Evolutionary conservation across 1,284 basidiomycete genomes (phyloP).

Genomic region (Ustilago nuda): DNA sequence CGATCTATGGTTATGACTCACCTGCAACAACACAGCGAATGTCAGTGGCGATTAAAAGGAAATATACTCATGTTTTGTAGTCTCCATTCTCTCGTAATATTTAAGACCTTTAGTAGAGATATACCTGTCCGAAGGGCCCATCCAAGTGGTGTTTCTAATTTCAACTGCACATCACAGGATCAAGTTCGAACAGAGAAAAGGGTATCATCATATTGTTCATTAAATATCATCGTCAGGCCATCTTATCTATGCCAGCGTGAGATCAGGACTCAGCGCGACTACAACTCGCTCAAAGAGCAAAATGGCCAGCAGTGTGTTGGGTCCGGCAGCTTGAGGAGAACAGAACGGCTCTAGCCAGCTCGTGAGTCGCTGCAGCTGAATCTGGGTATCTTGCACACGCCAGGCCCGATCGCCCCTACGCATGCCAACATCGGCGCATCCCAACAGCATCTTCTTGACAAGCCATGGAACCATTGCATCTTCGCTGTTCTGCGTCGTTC

Average conservation of each 20-base stretch:
- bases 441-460: slow-evolving; percentile 27
- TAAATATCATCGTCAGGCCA: neutral
- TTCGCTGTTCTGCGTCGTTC: neutral
- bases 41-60: no score
- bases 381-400: slow-evolving; percentile 12
- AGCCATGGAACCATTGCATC: slow-evolving; percentile 12
- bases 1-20: no score
- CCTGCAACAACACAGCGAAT: no score
- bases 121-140: no score
- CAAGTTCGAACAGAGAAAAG: neutral
- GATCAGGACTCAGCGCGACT: slow-evolving; percentile 35
- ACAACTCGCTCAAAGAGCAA: slow-evolving; percentile 48
- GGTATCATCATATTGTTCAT: slow-evolving; percentile 16
- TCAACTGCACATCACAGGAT: no score
- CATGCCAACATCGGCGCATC: slow-evolving; percentile 15
- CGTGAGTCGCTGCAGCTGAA: slow-evolving; percentile 36
- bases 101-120: neutral
- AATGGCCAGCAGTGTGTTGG: slow-evolving; percentile 50
- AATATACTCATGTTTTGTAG: no score
- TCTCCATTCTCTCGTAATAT: no score
- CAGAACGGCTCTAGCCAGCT: slow-evolving; percentile 45
- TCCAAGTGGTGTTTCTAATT: no score
- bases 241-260: slow-evolving; percentile 22
- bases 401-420: slow-evolving; percentile 12
- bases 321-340: slow-evolving; percentile 47